Evolutionary conservation across 2,329 filamentous ascomycete genomes (phyloP).

Genomic region (Colletotrichum sp.): DNA sequence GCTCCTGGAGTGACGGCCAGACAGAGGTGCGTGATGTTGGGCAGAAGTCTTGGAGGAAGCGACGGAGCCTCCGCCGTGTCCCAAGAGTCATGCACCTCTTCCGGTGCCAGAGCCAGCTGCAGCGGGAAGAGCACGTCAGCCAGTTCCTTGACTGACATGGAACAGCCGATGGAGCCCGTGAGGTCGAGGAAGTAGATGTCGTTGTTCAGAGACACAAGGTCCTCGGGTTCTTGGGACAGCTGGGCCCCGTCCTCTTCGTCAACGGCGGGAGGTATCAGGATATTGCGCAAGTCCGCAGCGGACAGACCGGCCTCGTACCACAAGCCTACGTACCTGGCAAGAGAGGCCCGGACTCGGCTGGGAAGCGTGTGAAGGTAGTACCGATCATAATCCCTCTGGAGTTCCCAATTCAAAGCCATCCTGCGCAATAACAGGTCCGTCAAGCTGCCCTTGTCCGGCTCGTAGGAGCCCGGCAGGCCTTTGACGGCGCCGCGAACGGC

Average conservation of each 20-base stretch:
- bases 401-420: constrained; percentile 60
- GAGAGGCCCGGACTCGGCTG: constrained; percentile 53
- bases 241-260: constrained; percentile 22
- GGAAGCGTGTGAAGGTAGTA: constrained; percentile 63
- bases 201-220: constrained; percentile 40
- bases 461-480: constrained; percentile 49
- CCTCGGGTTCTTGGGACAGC: constrained; percentile 26
- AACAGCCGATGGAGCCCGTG: constrained; percentile 54
- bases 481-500: constrained; percentile 11
- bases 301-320: constrained; percentile 52
- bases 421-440: constrained; percentile 55
- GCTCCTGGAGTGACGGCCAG: constrained; percentile 51
- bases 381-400: constrained; percentile 60
- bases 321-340: constrained; percentile 56
- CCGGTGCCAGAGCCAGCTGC: constrained; percentile 19
- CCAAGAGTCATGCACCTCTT: constrained; percentile 57
- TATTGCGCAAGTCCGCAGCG: constrained; percentile 52
- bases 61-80: constrained; percentile 43
- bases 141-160: constrained; percentile 58
- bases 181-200: constrained; percentile 60
- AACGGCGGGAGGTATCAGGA: constrained; percentile 44
- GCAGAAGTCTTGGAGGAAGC: constrained; percentile 45
- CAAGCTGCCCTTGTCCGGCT: constrained; percentile 52
- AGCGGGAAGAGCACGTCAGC: constrained; percentile 54
- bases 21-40: constrained; percentile 65